A percentile compares a stretch with the other conserved stretches of the same genome.
These are phyloP conservation scores for Penicillium diatomitis DNA, from an alignment of 495 filamentous ascomycete genomes.

Conservation along the genomic window DNA sequence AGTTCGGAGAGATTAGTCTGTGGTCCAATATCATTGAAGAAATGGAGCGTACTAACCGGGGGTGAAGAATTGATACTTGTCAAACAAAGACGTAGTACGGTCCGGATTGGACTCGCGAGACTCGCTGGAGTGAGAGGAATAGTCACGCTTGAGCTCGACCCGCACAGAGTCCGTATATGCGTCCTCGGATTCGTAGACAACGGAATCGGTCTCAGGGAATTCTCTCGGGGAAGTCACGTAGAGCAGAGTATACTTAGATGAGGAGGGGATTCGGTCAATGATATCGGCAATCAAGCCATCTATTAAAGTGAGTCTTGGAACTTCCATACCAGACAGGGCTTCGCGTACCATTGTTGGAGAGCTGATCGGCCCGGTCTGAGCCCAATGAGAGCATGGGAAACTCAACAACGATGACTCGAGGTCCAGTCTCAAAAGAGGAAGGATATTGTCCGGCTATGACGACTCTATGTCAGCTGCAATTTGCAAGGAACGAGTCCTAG, in stretches of 20 bases:
- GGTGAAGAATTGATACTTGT: conserved; percentile 84
- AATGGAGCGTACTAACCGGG: conserved; percentile 41
- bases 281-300: conserved; percentile 54
- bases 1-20: conserved; percentile 3
- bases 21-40: background rate
- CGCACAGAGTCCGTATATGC: conserved; percentile 41
- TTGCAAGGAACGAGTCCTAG: background rate
- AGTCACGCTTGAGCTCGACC: conserved; percentile 53
- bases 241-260: conserved; percentile 53
- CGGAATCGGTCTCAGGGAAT: conserved; percentile 28
- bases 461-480: conserved; percentile 8
- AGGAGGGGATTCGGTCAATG: conserved; percentile 43
- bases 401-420: conserved; percentile 41
- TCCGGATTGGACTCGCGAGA: conserved; percentile 7
- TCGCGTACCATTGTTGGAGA: conserved; percentile 42
- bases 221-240: conserved; percentile 47
- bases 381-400: conserved; percentile 40
- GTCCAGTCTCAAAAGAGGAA: conserved; percentile 34
- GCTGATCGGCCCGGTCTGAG: conserved; percentile 28
- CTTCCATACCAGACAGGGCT: background rate
- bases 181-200: conserved; percentile 41
- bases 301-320: conserved; percentile 11
- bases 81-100: conserved; percentile 57
- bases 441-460: conserved; percentile 36
- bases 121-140: conserved; percentile 18